These are phyloP conservation scores for Aspergillus pseudoterreus DNA, from an alignment of 2,329 filamentous ascomycete genomes.

Conservation along the genomic window DNA sequence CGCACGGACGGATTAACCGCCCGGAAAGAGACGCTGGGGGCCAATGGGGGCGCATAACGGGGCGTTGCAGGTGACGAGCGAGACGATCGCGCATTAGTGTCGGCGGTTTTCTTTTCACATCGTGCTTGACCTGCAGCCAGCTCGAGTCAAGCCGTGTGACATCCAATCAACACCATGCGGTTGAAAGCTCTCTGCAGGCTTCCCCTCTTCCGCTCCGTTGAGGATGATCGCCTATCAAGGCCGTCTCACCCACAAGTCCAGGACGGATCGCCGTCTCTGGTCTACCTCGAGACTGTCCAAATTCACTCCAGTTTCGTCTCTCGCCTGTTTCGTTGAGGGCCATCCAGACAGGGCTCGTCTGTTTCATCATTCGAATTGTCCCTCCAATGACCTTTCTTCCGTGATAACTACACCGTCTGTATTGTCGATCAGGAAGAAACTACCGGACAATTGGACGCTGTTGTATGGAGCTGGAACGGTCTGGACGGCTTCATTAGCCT, in stretches of 20 bases:
- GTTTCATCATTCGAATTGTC: neutral
- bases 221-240: neutral
- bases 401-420: neutral
- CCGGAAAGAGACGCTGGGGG: neutral
- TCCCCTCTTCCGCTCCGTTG: slow-evolving; percentile 8
- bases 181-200: slow-evolving; percentile 2
- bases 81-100: slow-evolving; percentile 13
- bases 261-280: slow-evolving; percentile 5
- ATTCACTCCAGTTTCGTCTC: neutral
- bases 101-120: neutral
- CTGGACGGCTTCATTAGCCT: neutral
- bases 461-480: neutral
- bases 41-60: slow-evolving; percentile 11
- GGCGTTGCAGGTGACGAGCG: slow-evolving; percentile 10
- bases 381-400: neutral
- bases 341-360: neutral
- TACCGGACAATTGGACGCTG: neutral
- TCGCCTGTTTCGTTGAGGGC: neutral
- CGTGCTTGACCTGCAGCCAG: too few relatives aligned
- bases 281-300: neutral
- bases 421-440: too few relatives aligned
- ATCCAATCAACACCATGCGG: slow-evolving; percentile 6
- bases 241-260: slow-evolving; percentile 2
- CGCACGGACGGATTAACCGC: neutral
- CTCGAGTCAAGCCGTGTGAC: slow-evolving; percentile 5